Base-by-base conservation (phyloP, 257 asterid genomes). In the Solanum virginianum region DNA sequence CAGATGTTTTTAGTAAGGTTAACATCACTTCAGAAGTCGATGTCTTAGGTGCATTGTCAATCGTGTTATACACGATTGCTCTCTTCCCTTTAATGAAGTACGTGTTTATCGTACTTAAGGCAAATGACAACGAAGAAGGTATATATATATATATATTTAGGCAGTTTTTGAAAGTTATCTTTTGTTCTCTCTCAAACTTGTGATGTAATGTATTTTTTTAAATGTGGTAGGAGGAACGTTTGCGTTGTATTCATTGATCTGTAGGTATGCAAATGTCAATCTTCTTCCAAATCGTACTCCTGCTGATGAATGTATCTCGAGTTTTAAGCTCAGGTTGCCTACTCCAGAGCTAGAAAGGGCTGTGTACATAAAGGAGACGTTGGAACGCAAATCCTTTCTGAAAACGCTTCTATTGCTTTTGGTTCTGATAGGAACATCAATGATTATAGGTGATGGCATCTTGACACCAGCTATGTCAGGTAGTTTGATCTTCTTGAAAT, bases 91-190 rank as follows among this genome's bases (percentile, higher is more conserved):
- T 96, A 36, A 60, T 88, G 69, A 96, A 96, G 88, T 96, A 95
- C 60, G 99, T 96, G 14, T 95, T 96, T 66, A 94, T 96, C 43
- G 99, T 96, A 87, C 93, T 96, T 70, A 94, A 91, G 87, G 99
- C 98, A 55, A 96, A 96, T 49, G 99, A 96, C 85, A 95, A 90
- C 84, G 98, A 98, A 24, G 99, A 95, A 96, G 99, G 99, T 96
- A 32, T 63, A 36, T 43, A 41, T n/a, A n/a, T 49, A 3, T 49
- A 88, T 60, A 29, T 36, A 47, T 22, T 8, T 49, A 47, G 32
- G 69, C 17, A 36, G 86, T 81, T 88, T 17, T 41, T 59, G 36
- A 65, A 47, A 36, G 29, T 72, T n/a, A 79, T 69, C 32, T 53
- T 54, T 68, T 80, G 9, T 75, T 59, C 51, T 24, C 66, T 55